phyloP scores from a whole-genome alignment of 2,329 filamentous ascomycete species.

The Xylaria polymorpha region DNA sequence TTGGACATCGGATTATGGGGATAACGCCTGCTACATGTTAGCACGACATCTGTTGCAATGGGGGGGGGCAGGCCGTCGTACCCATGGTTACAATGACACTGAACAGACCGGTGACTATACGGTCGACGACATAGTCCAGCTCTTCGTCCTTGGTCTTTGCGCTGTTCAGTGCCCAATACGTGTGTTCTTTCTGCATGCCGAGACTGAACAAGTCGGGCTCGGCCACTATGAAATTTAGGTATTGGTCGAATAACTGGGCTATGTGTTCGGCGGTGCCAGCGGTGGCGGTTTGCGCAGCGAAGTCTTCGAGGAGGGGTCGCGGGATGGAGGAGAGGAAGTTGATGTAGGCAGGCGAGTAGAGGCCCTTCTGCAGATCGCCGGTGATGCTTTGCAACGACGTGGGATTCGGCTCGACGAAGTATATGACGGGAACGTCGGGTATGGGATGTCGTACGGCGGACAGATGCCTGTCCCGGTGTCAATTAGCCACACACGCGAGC shows the following conservation, averaged over 20 bases:
- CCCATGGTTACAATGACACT: constrained; percentile 99
- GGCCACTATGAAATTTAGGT: constrained; percentile 95
- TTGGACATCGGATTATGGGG: constrained; percentile 94
- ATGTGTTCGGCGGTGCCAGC: constrained; percentile 90
- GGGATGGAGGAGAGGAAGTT: constrained; percentile 97
- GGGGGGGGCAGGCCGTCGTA: constrained; percentile 53
- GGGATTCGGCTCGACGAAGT: constrained; percentile 89
- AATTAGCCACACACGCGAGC: constrained; percentile 40
- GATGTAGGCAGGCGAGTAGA: constrained; percentile 94
- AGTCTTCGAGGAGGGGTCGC: constrained; percentile 90
- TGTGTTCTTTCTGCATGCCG: constrained; percentile 88
- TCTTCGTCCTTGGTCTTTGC: constrained; percentile 90
- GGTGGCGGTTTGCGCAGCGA: constrained; percentile 86
- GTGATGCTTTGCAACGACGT: constrained; percentile 87
- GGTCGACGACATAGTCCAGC: constrained; percentile 86
- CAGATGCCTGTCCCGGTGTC: constrained; percentile 71
- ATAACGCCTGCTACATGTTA: constrained; percentile 73
- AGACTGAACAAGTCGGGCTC: constrained; percentile 96
- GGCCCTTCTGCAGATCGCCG: constrained; percentile 82
- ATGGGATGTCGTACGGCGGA: constrained; percentile 86
- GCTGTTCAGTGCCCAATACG: constrained; percentile 97
- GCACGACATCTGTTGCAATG: not conserved
- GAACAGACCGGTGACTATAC: constrained; percentile 95
- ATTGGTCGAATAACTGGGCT: constrained; percentile 94
- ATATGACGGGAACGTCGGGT: constrained; percentile 95